These are phyloP conservation scores for Trichosporon sp. DNA, from an alignment of 1,284 basidiomycete genomes.

Conservation along the genomic window DNA sequence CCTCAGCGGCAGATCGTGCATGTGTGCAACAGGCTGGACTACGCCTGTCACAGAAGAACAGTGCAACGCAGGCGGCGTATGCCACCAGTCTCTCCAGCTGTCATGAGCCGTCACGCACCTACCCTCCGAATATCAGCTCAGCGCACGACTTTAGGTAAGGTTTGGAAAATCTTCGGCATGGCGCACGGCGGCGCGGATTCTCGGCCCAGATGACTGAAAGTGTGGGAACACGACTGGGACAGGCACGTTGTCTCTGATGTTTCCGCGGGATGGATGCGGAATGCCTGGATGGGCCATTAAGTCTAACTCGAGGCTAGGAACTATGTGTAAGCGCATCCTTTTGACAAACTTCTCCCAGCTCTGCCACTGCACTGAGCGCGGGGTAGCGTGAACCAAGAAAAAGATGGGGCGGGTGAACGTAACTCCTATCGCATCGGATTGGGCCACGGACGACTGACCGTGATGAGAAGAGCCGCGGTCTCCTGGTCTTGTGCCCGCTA, in stretches of 20 bases:
- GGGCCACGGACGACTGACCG: neutral
- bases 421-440: conserved; percentile 5
- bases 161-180: neutral
- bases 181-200: neutral
- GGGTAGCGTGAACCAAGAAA: neutral
- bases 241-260: neutral
- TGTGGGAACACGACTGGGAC: conserved; percentile 6
- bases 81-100: neutral
- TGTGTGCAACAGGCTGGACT: neutral
- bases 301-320: neutral
- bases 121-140: neutral
- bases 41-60: no score
- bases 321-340: neutral
- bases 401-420: conserved; percentile 4
- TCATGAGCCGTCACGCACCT: neutral
- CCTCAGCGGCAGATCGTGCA: neutral
- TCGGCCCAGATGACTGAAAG: neutral
- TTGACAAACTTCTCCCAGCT: no score
- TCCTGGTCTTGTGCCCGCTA: neutral
- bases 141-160: neutral
- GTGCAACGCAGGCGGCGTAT: neutral
- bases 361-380: no score
- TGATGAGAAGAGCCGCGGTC: neutral
- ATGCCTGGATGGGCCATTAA: neutral
- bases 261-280: conserved; percentile 4